phyloP scores from a whole-genome alignment of 257 asterid species.

The Eustoma russellianum region DNA sequence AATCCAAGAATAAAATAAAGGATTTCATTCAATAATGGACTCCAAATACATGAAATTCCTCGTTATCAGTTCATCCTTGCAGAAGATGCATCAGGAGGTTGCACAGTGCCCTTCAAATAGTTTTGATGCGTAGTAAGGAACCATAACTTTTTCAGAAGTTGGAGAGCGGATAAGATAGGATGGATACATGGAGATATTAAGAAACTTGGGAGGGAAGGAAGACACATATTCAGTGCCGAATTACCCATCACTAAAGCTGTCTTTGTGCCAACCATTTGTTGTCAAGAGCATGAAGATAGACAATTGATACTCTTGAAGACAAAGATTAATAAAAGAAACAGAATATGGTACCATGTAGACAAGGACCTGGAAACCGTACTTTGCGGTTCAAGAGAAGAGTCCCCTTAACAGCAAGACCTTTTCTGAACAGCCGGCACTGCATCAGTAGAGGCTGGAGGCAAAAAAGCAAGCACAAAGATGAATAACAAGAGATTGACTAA shows the following conservation, averaged over 20 bases:
- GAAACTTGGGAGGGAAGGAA: neutral
- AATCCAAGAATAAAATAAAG: neutral
- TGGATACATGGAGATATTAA: neutral
- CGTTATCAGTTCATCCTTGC: too few relatives aligned
- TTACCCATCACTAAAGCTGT: neutral
- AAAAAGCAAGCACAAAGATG: neutral
- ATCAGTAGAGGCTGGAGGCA: constrained; percentile 66
- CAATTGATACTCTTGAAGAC: too few relatives aligned
- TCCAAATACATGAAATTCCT: too few relatives aligned
- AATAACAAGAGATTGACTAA: neutral
- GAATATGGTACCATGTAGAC: neutral
- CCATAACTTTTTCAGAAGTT: too few relatives aligned
- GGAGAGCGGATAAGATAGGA: too few relatives aligned
- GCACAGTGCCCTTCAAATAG: too few relatives aligned
- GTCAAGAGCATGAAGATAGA: too few relatives aligned
- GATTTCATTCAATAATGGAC: too few relatives aligned
- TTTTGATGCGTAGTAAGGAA: too few relatives aligned
- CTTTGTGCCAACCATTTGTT: too few relatives aligned
- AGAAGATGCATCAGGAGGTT: too few relatives aligned
- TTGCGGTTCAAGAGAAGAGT: constrained; percentile 64
- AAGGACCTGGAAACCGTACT: constrained; percentile 28
- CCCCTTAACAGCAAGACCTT: constrained; percentile 81
- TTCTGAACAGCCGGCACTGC: constrained; percentile 70
- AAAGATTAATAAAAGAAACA: too few relatives aligned
- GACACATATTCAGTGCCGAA: neutral